Percentiles rank a stretch among this genome's conserved stretches.
These are phyloP conservation scores for Penicillium soppii DNA, from an alignment of 495 filamentous ascomycete genomes.

Conservation along the genomic window DNA sequence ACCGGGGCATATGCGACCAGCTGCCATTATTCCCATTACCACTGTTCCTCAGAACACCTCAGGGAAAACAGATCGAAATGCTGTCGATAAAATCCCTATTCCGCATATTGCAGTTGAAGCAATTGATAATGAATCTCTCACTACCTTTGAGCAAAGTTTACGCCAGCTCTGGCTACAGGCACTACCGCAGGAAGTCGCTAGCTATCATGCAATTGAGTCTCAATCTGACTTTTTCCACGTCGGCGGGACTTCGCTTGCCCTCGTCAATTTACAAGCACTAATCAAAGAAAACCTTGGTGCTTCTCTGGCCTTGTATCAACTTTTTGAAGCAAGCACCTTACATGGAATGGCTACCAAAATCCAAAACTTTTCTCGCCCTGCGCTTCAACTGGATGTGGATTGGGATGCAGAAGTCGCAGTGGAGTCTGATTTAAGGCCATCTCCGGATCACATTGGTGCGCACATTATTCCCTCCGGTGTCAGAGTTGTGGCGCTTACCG, in stretches of 20 bases:
- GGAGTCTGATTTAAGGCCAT: not conserved
- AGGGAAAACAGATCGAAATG: slow-evolving; percentile 43
- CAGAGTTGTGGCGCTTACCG: slow-evolving; percentile 28
- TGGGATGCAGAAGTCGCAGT: slow-evolving; percentile 22
- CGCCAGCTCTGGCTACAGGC: slow-evolving; percentile 27
- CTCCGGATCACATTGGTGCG: not conserved
- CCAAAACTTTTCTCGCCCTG: not conserved
- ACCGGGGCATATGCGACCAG: slow-evolving; percentile 49
- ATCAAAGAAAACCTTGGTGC: slow-evolving; percentile 25
- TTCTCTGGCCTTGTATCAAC: slow-evolving; percentile 23
- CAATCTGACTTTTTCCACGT: slow-evolving; percentile 38
- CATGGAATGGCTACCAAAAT: slow-evolving; percentile 28
- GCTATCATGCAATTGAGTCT: slow-evolving; percentile 9
- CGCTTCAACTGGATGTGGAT: slow-evolving; percentile 7
- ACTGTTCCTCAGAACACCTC: slow-evolving; percentile 39
- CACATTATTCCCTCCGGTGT: not conserved
- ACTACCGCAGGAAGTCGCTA: slow-evolving; percentile 14
- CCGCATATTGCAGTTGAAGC: not conserved
- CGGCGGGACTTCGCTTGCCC: slow-evolving; percentile 37
- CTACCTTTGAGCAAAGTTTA: slow-evolving; percentile 14
- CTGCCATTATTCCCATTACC: slow-evolving; percentile 32
- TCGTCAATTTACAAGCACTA: slow-evolving; percentile 29
- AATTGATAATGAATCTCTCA: not conserved
- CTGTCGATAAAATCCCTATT: slow-evolving; percentile 21
- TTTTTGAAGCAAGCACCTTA: slow-evolving; percentile 37